These are phyloP conservation scores for Calonectria pauciramosa DNA, from an alignment of 2,329 filamentous ascomycete species.

Conservation along the genomic window DNA sequence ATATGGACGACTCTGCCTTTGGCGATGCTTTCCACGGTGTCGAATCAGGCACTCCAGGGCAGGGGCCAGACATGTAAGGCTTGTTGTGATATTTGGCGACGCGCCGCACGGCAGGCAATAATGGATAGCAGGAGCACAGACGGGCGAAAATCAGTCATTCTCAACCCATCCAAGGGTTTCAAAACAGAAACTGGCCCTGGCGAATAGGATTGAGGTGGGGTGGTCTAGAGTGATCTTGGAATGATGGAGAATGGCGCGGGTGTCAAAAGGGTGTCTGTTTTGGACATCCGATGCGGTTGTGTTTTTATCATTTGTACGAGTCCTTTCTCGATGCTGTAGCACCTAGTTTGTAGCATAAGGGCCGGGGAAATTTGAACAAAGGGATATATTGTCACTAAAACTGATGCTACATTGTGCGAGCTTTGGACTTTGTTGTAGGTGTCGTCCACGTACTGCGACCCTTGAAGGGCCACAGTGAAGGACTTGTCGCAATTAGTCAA, in stretches of 20 bases:
- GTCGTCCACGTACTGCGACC: no score
- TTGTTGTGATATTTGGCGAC: not conserved
- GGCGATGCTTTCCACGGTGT: slow-evolving; percentile 84
- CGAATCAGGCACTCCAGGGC: slow-evolving; percentile 56
- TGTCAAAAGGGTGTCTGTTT: slow-evolving; percentile 30
- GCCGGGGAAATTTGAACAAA: slow-evolving; percentile 20
- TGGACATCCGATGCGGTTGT: slow-evolving; percentile 22
- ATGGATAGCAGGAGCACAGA: slow-evolving; percentile 2
- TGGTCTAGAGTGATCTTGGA: slow-evolving; percentile 30
- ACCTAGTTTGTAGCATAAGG: slow-evolving; percentile 27
- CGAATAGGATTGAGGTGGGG: slow-evolving; percentile 18
- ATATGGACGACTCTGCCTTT: slow-evolving; percentile 85
- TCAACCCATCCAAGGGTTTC: not conserved
- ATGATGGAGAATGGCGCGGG: slow-evolving; percentile 45
- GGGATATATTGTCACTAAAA: slow-evolving; percentile 1
- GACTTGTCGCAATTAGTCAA: no score
- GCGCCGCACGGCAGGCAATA: slow-evolving; percentile 13
- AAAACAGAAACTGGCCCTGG: not conserved
- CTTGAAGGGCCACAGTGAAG: no score
- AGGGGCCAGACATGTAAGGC: slow-evolving; percentile 51
- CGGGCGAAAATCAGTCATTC: slow-evolving; percentile 5
- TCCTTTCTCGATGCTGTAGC: slow-evolving; percentile 30
- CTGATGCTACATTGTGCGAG: not conserved
- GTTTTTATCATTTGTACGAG: slow-evolving; percentile 34
- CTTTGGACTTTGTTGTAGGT: no score